Evolutionary conservation across 495 filamentous ascomycete genomes (phyloP).

Genomic region (Clavariopsis aquatica): DNA sequence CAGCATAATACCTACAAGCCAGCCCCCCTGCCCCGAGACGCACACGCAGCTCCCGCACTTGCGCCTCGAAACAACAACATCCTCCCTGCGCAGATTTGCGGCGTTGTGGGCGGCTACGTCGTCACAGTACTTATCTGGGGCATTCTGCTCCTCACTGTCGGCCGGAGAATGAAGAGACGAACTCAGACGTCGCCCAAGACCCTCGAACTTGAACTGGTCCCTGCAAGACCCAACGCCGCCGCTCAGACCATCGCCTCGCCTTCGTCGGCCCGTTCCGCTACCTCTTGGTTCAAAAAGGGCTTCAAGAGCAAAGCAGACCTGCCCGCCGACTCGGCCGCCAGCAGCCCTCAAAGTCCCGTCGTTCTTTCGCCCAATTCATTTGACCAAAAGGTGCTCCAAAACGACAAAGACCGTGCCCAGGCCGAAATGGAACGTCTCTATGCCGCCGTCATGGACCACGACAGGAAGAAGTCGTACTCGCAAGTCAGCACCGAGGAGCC

Average conservation of each 20-base stretch:
- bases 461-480: conserved; percentile 45
- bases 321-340: conserved; percentile 44
- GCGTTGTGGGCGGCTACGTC: conserved; percentile 77
- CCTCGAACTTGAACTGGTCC: conserved; percentile 59
- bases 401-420: conserved; percentile 70
- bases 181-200: conserved; percentile 55
- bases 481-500: conserved; percentile 22
- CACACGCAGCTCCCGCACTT: conserved; percentile 55
- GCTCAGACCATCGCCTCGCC: conserved; percentile 41
- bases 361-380: conserved; percentile 59
- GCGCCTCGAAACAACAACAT: conserved; percentile 60
- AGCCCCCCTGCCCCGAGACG: conserved; percentile 60
- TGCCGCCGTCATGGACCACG: conserved; percentile 85
- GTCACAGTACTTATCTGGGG: conserved; percentile 69
- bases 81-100: conserved; percentile 74
- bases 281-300: conserved; percentile 46
- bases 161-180: conserved; percentile 58
- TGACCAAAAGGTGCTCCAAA: conserved; percentile 71
- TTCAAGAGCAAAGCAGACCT: conserved; percentile 36
- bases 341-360: conserved; percentile 40
- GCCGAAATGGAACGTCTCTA: conserved; percentile 87
- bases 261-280: conserved; percentile 43
- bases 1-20: conserved; percentile 53
- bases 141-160: conserved; percentile 64
- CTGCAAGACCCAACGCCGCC: conserved; percentile 53